These are phyloP conservation scores for Eutypa lata DNA, from an alignment of 2,329 filamentous ascomycete genomes.

Conservation along the genomic window DNA sequence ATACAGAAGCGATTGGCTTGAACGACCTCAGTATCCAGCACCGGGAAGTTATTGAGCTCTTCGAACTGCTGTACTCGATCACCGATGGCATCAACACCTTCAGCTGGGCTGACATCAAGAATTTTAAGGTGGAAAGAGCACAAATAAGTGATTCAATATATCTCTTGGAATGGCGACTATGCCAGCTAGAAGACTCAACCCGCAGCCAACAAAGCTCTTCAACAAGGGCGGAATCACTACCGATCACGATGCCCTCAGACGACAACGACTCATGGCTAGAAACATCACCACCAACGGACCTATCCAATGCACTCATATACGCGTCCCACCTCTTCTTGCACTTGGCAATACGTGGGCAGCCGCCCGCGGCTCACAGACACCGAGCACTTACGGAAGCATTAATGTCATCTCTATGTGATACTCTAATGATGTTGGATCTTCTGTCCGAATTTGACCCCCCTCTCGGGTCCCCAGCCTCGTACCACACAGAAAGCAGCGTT, in stretches of 20 bases:
- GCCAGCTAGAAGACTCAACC: conserved; percentile 22
- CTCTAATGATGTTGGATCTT: conserved; percentile 21
- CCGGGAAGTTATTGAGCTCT: conserved; percentile 24
- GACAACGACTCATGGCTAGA: conserved; percentile 4
- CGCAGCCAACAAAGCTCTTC: conserved; percentile 13
- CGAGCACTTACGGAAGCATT: conserved; percentile 25
- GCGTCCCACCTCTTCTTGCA: conserved; percentile 29
- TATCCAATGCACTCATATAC: conserved; percentile 26
- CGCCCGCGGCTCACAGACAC: conserved; percentile 27
- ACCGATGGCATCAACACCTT: conserved; percentile 27
- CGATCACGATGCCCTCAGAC: conserved; percentile 9
- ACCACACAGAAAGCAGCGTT: conserved; percentile 9
- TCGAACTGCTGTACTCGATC: conserved; percentile 27
- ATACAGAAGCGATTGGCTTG: conserved; percentile 10
- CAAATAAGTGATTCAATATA: conserved; percentile 31
- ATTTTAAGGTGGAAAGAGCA: conserved; percentile 23
- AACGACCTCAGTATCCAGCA: conserved; percentile 21
- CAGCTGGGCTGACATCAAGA: conserved; percentile 27
- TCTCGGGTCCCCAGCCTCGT: conserved; percentile 12
- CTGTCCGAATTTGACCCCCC: conserved; percentile 15
- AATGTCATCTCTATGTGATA: conserved; percentile 23
- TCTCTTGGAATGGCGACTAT: conserved; percentile 28
- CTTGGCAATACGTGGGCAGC: conserved; percentile 28
- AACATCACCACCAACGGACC: conserved; percentile 16
- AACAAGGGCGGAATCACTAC: conserved; percentile 11